Percentiles rank a stretch among this genome's conserved stretches.
phyloP scores from a whole-genome alignment of 139 green algal species.

The Chlamydomonas sp. region DNA sequence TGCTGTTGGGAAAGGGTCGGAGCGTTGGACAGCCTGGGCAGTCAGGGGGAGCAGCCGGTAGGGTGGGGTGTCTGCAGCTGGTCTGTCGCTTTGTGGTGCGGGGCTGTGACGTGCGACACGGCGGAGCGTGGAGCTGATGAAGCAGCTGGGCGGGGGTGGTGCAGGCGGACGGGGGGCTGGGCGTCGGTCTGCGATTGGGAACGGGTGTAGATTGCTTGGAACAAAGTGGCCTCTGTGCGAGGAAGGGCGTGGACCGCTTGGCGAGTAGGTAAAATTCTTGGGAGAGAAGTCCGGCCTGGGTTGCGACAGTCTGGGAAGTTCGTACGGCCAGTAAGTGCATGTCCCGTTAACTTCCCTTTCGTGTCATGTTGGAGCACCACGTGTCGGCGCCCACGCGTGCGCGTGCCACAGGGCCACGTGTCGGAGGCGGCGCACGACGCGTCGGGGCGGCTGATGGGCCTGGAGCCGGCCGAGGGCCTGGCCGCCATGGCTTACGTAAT shows the following conservation, averaged over 20 bases:
- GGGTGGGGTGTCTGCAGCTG: neutral
- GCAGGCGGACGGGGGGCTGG: too few relatives aligned
- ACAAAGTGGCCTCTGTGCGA: too few relatives aligned
- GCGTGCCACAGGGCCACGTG: slow-evolving; percentile 6
- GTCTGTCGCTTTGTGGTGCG: neutral
- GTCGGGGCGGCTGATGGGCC: neutral
- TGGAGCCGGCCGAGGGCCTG: slow-evolving; percentile 31
- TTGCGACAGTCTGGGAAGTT: neutral
- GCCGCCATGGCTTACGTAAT: slow-evolving; percentile 5
- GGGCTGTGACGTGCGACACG: too few relatives aligned
- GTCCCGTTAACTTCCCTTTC: neutral
- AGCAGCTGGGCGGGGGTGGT: too few relatives aligned
- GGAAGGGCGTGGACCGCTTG: too few relatives aligned
- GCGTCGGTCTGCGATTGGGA: too few relatives aligned
- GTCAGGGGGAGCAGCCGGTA: neutral
- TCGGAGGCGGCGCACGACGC: slow-evolving; percentile 22
- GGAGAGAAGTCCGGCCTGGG: neutral
- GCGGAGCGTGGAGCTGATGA: too few relatives aligned
- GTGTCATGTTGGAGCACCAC: too few relatives aligned
- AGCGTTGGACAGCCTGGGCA: neutral
- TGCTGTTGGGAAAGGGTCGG: neutral
- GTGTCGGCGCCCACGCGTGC: neutral
- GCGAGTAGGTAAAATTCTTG: too few relatives aligned
- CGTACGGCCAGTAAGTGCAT: neutral
- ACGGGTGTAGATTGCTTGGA: too few relatives aligned